Evolutionary conservation across 805 yeast genomes (phyloP).

Genomic region (Naumovozyma castellii): DNA sequence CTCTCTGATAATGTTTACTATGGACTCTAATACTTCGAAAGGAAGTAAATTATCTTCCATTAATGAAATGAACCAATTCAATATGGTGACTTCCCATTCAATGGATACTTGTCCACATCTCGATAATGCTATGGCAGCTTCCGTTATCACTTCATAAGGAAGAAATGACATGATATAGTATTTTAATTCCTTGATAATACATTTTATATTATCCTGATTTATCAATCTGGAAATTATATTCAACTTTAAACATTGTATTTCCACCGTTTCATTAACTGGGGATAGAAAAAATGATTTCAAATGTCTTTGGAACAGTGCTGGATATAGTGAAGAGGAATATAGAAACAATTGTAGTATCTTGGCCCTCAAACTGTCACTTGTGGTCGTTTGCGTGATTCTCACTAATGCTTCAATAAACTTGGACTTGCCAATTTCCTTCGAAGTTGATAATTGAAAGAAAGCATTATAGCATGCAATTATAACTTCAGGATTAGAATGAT

Average conservation of each 20-base stretch:
- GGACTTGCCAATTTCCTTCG: conserved; percentile 39
- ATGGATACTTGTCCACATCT: conserved; percentile 42
- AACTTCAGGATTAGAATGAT: conserved; percentile 49
- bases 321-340: conserved; percentile 26
- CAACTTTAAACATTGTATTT: conserved; percentile 45
- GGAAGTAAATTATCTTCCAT: conserved; percentile 28
- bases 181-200: conserved; percentile 53
- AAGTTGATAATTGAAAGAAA: conserved; percentile 48
- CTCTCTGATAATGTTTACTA: conserved; percentile 62
- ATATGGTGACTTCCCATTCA: conserved; percentile 43
- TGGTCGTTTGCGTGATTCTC: conserved; percentile 31
- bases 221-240: conserved; percentile 52
- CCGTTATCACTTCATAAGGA: conserved; percentile 26
- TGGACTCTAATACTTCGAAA: conserved; percentile 43
- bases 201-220: conserved; percentile 41
- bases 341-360: conserved; percentile 42
- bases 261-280: conserved; percentile 41
- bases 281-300: conserved; percentile 44
- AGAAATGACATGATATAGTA: conserved; percentile 34
- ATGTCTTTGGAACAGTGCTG: conserved; percentile 30
- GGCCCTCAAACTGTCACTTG: conserved; percentile 28
- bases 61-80: conserved; percentile 55
- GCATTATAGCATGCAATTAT: conserved; percentile 52
- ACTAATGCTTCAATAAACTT: conserved; percentile 44
- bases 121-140: conserved; percentile 55